These are phyloP conservation scores for Astragalus membranaceus DNA, from an alignment of 306 rosid species.

Conservation along the genomic window DNA sequence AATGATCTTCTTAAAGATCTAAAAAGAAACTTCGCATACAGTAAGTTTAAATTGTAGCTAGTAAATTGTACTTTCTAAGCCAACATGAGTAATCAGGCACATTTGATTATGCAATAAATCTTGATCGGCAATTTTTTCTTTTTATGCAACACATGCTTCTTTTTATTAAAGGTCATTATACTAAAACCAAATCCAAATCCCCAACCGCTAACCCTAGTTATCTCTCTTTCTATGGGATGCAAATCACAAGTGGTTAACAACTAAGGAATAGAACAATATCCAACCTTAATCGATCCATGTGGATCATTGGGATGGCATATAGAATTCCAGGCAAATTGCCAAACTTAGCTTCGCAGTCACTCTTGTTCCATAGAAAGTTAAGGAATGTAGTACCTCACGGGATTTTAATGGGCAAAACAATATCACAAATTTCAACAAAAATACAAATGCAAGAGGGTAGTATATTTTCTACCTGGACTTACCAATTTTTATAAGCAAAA, in stretches of 20 bases:
- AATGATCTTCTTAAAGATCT: neutral
- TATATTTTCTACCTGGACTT: conserved; percentile 2
- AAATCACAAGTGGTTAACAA: neutral
- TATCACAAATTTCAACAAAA: conserved; percentile 4
- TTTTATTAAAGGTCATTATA: neutral
- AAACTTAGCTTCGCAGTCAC: neutral
- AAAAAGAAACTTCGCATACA: neutral
- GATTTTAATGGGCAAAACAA: neutral
- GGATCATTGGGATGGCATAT: neutral
- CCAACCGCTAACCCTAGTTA: neutral
- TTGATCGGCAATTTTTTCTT: neutral
- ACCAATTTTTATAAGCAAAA: neutral
- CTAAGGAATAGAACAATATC: neutral
- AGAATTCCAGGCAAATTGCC: neutral
- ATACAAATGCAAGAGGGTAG: neutral
- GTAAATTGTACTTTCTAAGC: conserved; percentile 4
- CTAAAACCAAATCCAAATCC: neutral
- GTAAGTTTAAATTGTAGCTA: neutral
- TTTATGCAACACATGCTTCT: neutral
- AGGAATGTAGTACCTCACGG: neutral
- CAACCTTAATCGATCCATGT: neutral
- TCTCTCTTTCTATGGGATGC: neutral
- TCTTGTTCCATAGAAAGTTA: conserved; percentile 1
- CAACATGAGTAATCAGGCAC: neutral
- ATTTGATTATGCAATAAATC: neutral